Evolutionary conservation across 108 stramenopile genomes (phyloP).

Genomic region (Nitzschia sp.): DNA sequence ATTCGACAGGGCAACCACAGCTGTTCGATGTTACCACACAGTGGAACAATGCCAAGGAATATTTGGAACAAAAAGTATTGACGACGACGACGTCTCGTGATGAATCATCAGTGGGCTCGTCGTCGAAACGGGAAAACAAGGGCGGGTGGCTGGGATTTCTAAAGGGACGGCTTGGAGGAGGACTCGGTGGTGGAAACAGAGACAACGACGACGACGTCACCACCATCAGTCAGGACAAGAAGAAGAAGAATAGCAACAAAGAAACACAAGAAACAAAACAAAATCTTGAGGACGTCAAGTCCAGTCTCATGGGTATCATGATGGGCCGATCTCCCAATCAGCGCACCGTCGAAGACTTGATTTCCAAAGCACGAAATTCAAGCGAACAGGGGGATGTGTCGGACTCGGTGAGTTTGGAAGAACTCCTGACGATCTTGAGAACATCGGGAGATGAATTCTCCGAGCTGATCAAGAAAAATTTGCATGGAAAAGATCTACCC

Average conservation of each 20-base stretch:
- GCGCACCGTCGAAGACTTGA: slow-evolving; percentile 17
- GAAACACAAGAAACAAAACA: neutral
- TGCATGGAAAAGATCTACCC: slow-evolving; percentile 19
- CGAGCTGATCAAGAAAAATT: slow-evolving; percentile 3
- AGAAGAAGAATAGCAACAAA: neutral
- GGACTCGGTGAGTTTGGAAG: slow-evolving; percentile 21
- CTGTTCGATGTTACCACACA: slow-evolving; percentile 10
- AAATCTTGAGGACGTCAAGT: slow-evolving; percentile 8
- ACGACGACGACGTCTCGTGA: too few species aligned
- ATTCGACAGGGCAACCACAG: neutral
- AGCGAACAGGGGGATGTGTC: slow-evolving; percentile 31
- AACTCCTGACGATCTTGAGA: slow-evolving; percentile 19
- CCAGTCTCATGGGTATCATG: slow-evolving; percentile 1
- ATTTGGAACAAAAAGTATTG: slow-evolving; percentile 14
- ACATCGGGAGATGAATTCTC: slow-evolving; percentile 10
- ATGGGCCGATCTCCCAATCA: slow-evolving; percentile 3
- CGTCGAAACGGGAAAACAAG: too few species aligned
- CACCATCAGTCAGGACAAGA: too few species aligned
- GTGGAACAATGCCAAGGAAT: slow-evolving; percentile 13
- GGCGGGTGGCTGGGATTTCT: slow-evolving; percentile 3
- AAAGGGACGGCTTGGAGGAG: neutral
- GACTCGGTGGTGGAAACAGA: neutral
- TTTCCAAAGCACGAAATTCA: slow-evolving; percentile 19
- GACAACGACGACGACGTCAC: neutral
- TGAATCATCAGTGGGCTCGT: too few species aligned